phyloP scores from a whole-genome alignment of 352 stramenopile species.

The Phytophthora syringae region DNA sequence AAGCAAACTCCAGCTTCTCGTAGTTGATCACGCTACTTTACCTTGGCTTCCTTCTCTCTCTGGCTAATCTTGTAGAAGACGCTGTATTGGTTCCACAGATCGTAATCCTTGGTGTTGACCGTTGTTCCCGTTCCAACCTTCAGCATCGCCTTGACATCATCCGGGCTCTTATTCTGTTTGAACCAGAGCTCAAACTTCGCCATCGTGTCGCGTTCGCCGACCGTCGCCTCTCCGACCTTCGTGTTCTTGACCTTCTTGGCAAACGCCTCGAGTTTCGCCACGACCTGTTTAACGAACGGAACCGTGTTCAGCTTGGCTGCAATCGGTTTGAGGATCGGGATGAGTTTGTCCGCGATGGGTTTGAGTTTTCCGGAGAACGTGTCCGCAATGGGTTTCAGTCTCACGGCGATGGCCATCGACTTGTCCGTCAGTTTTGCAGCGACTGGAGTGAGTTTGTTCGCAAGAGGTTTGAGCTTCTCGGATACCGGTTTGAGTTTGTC shows the following conservation, averaged over 20 bases:
- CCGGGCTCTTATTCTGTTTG: constrained; percentile 21
- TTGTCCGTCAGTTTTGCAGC: constrained; percentile 20
- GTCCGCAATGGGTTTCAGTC: constrained; percentile 21
- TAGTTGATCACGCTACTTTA: constrained; percentile 2
- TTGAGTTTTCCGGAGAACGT: constrained; percentile 27
- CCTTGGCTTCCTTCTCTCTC: constrained; percentile 22
- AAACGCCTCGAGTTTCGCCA: constrained; percentile 16
- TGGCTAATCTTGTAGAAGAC: constrained; percentile 15
- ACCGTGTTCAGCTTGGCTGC: constrained; percentile 15
- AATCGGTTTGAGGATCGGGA: constrained; percentile 25
- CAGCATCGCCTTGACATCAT: constrained; percentile 25
- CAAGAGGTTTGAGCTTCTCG: constrained; percentile 8
- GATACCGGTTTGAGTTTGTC: constrained; percentile 22
- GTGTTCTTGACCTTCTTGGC: constrained; percentile 22
- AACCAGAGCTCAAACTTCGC: constrained; percentile 31
- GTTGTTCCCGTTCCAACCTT: constrained; percentile 14
- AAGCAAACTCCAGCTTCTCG: too few species aligned
- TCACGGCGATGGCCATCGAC: constrained; percentile 16
- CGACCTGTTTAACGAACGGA: constrained; percentile 8
- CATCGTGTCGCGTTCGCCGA: constrained; percentile 27
- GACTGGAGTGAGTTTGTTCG: constrained; percentile 10
- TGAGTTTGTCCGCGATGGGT: constrained; percentile 22
- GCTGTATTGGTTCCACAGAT: constrained; percentile 20
- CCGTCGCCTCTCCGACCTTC: constrained; percentile 11
- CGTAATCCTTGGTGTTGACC: constrained; percentile 27